Percentiles rank a stretch among this genome's conserved stretches.
Conservation (phyloP, 345 rosid genomes). For the Limnanthes douglasii region DNA sequence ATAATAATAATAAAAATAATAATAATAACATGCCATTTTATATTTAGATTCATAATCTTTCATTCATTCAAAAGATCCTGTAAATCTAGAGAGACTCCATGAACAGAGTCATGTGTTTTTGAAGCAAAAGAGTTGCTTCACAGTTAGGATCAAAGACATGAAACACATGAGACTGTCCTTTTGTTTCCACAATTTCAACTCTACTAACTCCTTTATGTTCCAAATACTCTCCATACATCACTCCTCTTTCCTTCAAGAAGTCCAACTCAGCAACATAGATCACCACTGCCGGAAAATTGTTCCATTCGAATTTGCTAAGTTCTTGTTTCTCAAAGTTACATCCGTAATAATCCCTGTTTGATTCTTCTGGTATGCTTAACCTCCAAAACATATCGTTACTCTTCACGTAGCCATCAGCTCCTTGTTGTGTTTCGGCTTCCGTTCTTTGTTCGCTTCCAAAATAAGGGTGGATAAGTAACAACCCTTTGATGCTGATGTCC, state of each 20-base stretch:
- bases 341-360: conserved; percentile 28
- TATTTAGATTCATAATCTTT: too few relatives aligned
- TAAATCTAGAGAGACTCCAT: too few relatives aligned
- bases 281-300: conserved; percentile 21
- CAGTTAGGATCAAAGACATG: conserved; percentile 35
- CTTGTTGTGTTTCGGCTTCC: conserved; percentile 17
- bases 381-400: conserved; percentile 50
- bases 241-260: conserved; percentile 53
- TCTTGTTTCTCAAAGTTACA: conserved; percentile 31
- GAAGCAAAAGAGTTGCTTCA: conserved; percentile 34
- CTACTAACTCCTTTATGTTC: conserved; percentile 23
- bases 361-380: conserved; percentile 34
- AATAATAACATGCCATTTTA: too few relatives aligned
- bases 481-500: conserved; percentile 20
- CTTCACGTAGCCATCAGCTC: conserved; percentile 10
- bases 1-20: too few relatives aligned
- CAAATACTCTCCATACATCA: conserved; percentile 29
- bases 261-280: conserved; percentile 44
- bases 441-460: conserved; percentile 51
- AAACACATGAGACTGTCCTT: conserved; percentile 27
- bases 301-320: conserved; percentile 23
- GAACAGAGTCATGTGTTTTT: conserved; percentile 30
- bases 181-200: conserved; percentile 25
- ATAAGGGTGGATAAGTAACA: conserved; percentile 38
- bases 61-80: too few relatives aligned